Conservation (phyloP, 306 rosid genomes). For the Amphicarpaea edgeworthii region DNA sequence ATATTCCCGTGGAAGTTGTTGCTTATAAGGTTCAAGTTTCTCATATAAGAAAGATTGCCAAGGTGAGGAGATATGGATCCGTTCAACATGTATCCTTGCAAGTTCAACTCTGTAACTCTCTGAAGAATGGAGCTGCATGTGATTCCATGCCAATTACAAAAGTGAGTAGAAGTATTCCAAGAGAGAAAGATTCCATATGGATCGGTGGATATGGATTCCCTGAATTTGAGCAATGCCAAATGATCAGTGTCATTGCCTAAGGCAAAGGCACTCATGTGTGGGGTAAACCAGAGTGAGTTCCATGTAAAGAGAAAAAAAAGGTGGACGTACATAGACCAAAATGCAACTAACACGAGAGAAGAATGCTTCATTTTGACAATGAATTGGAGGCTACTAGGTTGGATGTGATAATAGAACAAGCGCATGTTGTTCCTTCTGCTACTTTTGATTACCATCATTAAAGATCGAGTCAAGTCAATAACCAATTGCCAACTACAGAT, state of each 20-base stretch:
- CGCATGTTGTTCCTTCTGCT: not conserved
- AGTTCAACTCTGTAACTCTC: constrained; percentile 42
- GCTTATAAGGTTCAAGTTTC: not conserved
- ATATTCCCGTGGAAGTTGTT: constrained; percentile 46
- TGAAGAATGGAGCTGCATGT: constrained; percentile 46
- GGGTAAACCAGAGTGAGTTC: not conserved
- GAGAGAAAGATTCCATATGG: constrained; percentile 40
- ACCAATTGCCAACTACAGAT: not conserved
- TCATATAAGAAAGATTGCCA: constrained; percentile 53
- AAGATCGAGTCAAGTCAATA: not conserved
- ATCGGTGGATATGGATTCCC: constrained; percentile 44
- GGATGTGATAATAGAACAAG: not conserved
- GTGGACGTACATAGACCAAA: not conserved
- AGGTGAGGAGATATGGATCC: constrained; percentile 55
- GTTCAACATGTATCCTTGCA: not conserved
- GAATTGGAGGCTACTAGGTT: not conserved
- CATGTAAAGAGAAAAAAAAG: not conserved
- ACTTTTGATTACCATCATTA: not conserved
- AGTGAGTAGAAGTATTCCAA: constrained; percentile 53
- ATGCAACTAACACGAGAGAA: not conserved
- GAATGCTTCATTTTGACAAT: constrained; percentile 35
- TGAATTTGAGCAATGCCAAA: constrained; percentile 48
- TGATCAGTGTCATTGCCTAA: constrained; percentile 34
- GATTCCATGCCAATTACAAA: constrained; percentile 59
- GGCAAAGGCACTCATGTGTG: not conserved